phyloP scores from a whole-genome alignment of 345 rosid genomes.

The Camelina hispida region DNA sequence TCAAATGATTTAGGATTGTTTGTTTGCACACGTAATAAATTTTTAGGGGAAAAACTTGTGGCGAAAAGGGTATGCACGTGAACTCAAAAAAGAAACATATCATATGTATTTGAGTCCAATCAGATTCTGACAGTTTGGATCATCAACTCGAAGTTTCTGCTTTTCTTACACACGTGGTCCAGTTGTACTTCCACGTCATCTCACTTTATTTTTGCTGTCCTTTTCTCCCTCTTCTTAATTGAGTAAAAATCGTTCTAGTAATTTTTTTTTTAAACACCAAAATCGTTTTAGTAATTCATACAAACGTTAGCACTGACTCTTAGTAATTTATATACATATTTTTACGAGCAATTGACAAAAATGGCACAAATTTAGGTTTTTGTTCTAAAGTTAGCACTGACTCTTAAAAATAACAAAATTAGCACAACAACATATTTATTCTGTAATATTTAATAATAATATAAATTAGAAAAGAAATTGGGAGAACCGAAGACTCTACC shows the following conservation, averaged over 20 bases:
- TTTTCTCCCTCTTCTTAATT: no score
- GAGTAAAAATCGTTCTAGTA: not conserved
- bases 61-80: constrained; percentile 40
- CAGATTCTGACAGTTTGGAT: constrained; percentile 35
- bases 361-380: no score
- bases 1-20: constrained; percentile 36
- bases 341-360: no score
- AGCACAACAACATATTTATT: no score
- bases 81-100: constrained; percentile 20
- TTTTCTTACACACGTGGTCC: constrained; percentile 36
- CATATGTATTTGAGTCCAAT: constrained; percentile 18
- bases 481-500: no score
- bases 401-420: no score
- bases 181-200: constrained; percentile 38
- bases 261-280: no score
- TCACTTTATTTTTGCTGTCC: constrained; percentile 7
- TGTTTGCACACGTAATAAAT: constrained; percentile 27
- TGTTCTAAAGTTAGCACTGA: no score
- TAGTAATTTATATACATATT: no score
- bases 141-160: constrained; percentile 35
- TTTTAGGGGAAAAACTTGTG: constrained; percentile 21
- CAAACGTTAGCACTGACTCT: no score
- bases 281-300: not conserved
- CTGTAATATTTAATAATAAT: no score
- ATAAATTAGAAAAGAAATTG: no score